Conservation (phyloP, 139 green algal genomes). For the Zygnema cylindricum region DNA sequence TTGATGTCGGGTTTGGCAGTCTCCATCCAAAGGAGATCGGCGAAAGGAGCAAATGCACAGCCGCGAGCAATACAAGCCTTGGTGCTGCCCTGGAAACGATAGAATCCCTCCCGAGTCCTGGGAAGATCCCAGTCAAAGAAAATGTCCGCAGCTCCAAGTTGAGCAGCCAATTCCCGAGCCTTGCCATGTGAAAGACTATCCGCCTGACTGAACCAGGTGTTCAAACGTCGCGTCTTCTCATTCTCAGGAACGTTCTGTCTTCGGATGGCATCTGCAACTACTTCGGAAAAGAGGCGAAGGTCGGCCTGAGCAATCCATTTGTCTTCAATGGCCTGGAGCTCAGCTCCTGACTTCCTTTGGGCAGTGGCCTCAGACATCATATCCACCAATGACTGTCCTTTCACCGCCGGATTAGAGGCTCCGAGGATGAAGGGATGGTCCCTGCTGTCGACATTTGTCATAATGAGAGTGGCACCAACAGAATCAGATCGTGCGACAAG, state of each 20-base stretch:
- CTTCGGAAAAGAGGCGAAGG: slow-evolving; percentile 26
- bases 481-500: slow-evolving; percentile 80
- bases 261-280: slow-evolving; percentile 49
- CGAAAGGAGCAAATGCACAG: slow-evolving; percentile 84
- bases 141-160: slow-evolving; percentile 38
- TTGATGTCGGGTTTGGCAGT: slow-evolving; percentile 82
- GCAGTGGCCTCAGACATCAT: slow-evolving; percentile 42
- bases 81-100: slow-evolving; percentile 75
- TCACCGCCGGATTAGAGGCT: slow-evolving; percentile 57
- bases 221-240: slow-evolving; percentile 37
- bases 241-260: slow-evolving; percentile 35
- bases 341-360: slow-evolving; percentile 42
- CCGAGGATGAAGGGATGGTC: slow-evolving; percentile 84
- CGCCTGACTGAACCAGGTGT: slow-evolving; percentile 49
- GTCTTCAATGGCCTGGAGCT: slow-evolving; percentile 59
- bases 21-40: slow-evolving; percentile 91
- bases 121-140: slow-evolving; percentile 59
- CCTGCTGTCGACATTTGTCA: slow-evolving; percentile 79
- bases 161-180: slow-evolving; percentile 22
- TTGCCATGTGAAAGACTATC: slow-evolving; percentile 27
- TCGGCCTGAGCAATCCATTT: slow-evolving; percentile 42
- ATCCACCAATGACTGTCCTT: slow-evolving; percentile 36
- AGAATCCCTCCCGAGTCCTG: slow-evolving; percentile 86
- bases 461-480: slow-evolving; percentile 81
- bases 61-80: slow-evolving; percentile 81